phyloP scores from a whole-genome alignment of 257 asterid species.

The Ligustrum vulgare region DNA sequence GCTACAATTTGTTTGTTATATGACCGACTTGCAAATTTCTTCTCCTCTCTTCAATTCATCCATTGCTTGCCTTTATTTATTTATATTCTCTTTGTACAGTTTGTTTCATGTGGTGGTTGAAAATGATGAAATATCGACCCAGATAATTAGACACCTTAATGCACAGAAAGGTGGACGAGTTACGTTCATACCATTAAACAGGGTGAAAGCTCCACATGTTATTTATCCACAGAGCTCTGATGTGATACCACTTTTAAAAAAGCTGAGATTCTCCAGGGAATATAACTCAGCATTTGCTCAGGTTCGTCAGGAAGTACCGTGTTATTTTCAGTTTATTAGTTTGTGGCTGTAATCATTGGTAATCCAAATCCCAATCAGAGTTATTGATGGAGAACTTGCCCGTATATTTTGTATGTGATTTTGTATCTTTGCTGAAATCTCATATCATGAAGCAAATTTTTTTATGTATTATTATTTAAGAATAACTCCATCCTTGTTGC shows the following conservation, averaged over 20 bases:
- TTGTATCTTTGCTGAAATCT: too few species aligned
- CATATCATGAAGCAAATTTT: neutral
- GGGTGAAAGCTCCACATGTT: conserved; percentile 81
- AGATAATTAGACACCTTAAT: conserved; percentile 86
- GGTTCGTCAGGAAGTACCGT: conserved; percentile 43
- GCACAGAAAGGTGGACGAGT: conserved; percentile 97
- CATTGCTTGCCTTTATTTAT: conserved; percentile 16
- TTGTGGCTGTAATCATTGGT: neutral
- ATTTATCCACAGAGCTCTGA: conserved; percentile 82
- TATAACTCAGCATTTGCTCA: conserved; percentile 79
- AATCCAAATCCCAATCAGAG: neutral
- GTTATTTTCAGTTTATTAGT: conserved; percentile 20
- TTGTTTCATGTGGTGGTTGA: conserved; percentile 94
- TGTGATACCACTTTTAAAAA: conserved; percentile 86
- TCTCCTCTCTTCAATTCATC: conserved; percentile 6
- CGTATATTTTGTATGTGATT: neutral
- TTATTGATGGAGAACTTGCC: neutral
- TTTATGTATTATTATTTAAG: too few species aligned
- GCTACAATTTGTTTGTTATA: neutral
- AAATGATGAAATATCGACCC: conserved; percentile 85
- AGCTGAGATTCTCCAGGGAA: conserved; percentile 53
- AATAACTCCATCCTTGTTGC: neutral
- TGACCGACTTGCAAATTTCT: conserved; percentile 4
- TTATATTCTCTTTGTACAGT: conserved; percentile 44
- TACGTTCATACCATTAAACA: conserved; percentile 93